phyloP scores from a whole-genome alignment of 2,329 filamentous ascomycete genomes.

The Helotiales sp. region DNA sequence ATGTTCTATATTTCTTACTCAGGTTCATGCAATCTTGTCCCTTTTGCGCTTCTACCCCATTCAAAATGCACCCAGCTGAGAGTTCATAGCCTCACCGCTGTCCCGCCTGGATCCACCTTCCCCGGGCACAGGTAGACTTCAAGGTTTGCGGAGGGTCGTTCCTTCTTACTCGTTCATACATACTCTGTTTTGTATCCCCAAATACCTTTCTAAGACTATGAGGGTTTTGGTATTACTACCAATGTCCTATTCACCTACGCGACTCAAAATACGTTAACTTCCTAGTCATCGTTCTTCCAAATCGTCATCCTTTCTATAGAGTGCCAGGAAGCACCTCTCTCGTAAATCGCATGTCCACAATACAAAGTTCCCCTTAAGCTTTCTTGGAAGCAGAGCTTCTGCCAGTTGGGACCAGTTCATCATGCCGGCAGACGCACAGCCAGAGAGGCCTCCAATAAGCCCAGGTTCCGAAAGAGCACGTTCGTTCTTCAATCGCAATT shows the following conservation, averaged over 20 bases:
- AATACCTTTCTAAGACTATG: neutral
- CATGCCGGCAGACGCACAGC: conserved; percentile 7
- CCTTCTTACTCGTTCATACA: neutral
- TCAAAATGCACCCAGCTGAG: too few species aligned
- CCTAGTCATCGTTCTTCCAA: neutral
- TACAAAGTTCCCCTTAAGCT: neutral
- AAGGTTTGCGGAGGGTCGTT: neutral
- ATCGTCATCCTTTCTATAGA: neutral
- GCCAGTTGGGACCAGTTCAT: neutral
- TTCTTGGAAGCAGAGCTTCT: neutral
- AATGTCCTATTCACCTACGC: neutral
- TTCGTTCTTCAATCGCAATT: conserved; percentile 28
- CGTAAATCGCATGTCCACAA: neutral
- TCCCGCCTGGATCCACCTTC: neutral
- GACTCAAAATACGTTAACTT: neutral
- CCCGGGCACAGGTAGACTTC: neutral
- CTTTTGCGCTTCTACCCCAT: too few species aligned
- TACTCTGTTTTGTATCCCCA: neutral
- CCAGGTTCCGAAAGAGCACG: conserved; percentile 13
- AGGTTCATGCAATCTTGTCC: too few species aligned
- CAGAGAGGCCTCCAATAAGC: neutral
- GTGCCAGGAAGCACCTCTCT: neutral
- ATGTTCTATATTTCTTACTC: neutral
- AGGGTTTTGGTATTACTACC: neutral
- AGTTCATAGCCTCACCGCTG: neutral